These are phyloP conservation scores for Rubroshorea leprosula DNA, from an alignment of 345 rosid genomes.

Conservation along the genomic window DNA sequence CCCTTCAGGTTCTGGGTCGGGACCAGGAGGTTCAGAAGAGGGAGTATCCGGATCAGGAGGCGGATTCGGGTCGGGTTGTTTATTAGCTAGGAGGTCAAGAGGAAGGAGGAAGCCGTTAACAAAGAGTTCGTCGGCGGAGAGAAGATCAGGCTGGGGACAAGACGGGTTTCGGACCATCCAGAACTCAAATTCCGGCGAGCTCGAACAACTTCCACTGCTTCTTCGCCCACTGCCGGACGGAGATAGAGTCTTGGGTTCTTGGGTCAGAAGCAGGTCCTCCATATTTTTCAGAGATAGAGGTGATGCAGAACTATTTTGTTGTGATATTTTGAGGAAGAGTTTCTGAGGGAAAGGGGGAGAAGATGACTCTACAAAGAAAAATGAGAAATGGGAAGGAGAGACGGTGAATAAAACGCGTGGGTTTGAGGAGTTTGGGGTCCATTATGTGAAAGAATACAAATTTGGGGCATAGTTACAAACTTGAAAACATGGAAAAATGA, in stretches of 20 bases:
- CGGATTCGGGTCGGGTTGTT: conserved; percentile 11
- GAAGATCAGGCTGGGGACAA: conserved; percentile 26
- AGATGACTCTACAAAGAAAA: too few species aligned
- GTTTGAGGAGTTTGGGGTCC: too few species aligned
- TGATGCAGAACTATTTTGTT: too few species aligned
- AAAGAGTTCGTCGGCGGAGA: conserved; percentile 42
- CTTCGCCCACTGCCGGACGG: conserved; percentile 19
- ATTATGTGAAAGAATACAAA: too few species aligned
- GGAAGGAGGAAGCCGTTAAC: conserved; percentile 47
- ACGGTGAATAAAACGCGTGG: too few species aligned
- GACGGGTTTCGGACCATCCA: conserved; percentile 42
- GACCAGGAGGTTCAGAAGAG: conserved; percentile 12
- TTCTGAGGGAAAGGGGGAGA: too few species aligned
- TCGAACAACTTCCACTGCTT: conserved; percentile 20
- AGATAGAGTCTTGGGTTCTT: conserved; percentile 12
- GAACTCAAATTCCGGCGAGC: conserved; percentile 55
- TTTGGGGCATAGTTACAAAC: too few species aligned
- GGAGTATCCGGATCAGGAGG: conserved; percentile 16
- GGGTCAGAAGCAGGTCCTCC: conserved; percentile 14
- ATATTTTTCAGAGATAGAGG: too few species aligned
- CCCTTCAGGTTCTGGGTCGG: conserved; percentile 13
- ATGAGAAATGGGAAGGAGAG: too few species aligned
- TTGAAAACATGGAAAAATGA: too few species aligned
- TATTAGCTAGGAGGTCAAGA: conserved; percentile 25
- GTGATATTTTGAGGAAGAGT: too few species aligned